These are phyloP conservation scores for Ziziphus jujuba DNA, from an alignment of 306 rosid genomes.

Conservation along the genomic window DNA sequence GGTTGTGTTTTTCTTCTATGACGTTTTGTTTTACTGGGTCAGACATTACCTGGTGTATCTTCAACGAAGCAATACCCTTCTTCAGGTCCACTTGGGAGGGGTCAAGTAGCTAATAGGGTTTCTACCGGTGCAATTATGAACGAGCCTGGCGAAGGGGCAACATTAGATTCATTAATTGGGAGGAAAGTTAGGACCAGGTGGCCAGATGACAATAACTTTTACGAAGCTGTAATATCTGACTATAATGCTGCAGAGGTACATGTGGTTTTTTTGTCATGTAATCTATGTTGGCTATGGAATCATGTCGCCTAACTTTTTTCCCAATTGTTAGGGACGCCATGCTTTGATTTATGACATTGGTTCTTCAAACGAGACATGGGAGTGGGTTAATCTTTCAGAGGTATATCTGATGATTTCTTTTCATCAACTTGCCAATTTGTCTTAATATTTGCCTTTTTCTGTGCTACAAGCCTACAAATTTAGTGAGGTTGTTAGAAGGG, in stretches of 20 bases:
- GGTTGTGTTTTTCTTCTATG: conserved; percentile 11
- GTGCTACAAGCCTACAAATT: too few relatives aligned
- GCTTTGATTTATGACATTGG: conserved; percentile 77
- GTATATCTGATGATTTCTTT: conserved; percentile 43
- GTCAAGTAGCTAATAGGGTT: conserved; percentile 62
- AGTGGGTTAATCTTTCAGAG: conserved; percentile 93
- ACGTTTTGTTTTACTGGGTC: conserved; percentile 39
- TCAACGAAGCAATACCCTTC: conserved; percentile 72
- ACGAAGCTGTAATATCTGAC: conserved; percentile 81
- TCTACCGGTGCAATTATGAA: conserved; percentile 48
- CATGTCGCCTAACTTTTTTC: neutral
- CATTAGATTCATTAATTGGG: conserved; percentile 60
- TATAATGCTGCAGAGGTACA: conserved; percentile 67
- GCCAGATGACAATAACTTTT: conserved; percentile 95
- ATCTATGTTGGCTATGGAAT: conserved; percentile 18
- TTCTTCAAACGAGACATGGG: conserved; percentile 72
- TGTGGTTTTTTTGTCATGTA: conserved; percentile 16
- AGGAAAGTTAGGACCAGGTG: conserved; percentile 88
- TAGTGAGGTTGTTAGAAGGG: too few relatives aligned
- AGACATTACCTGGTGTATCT: conserved; percentile 54
- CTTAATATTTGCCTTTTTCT: too few relatives aligned
- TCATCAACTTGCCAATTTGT: neutral
- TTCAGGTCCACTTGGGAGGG: conserved; percentile 74
- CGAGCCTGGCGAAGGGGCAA: conserved; percentile 64
- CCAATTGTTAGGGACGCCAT: conserved; percentile 71